Base-by-base conservation (phyloP, 2,329 filamentous ascomycete genomes). In the Phyllachora maydis region DNA sequence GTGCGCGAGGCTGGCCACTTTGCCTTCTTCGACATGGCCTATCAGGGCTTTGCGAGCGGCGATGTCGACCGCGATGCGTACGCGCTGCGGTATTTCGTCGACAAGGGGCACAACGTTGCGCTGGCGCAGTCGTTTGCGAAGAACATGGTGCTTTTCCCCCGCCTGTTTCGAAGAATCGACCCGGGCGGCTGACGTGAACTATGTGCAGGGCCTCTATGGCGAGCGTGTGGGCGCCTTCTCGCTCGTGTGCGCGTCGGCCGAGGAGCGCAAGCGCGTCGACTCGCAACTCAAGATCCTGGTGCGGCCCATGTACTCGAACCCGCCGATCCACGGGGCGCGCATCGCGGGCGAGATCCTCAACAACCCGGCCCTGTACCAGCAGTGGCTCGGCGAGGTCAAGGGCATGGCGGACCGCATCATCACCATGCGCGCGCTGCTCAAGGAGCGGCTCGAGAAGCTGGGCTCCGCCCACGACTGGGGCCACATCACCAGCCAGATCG, bases 321-420 rank as follows among this genome's bases (percentile, higher is more conserved):
- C 88, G 19, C 88, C 88, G 28, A 69, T 95, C 37, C 82, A 95
- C 62, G 88, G 88, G 40, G 88, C 88, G 26, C 83, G 88, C 43
- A 78, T 98, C 43, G 88, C 88, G 29, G 72, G 77, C 32, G 67
- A 81, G 55, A 91, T 98, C 52, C 66, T 98, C 43, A 88, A 83
- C 59, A 72, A 81, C 49, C 56, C 76, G 11, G 60, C 59, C 18
- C 65, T 95, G 33, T 83, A 92, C 65, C 56, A 79, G 55, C 81
- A 95, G 57, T 98, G 88, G 88, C 68, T 93, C 25, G 69, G 61
- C 29, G 88, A 98, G 59, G 82, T 98, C 54, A 92, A 95, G 73
- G 79, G 64, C 40, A 98, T 98, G 88, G 88, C 88, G 32, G 82
- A 93, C 55, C 83, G 88, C 46, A 98, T 98, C 62, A 95, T 98